A percentile compares a stretch with the other conserved stretches of the same genome.
Evolutionary conservation across 495 filamentous ascomycete genomes (phyloP).

Genomic region (Barbatosphaeria neglecta): DNA sequence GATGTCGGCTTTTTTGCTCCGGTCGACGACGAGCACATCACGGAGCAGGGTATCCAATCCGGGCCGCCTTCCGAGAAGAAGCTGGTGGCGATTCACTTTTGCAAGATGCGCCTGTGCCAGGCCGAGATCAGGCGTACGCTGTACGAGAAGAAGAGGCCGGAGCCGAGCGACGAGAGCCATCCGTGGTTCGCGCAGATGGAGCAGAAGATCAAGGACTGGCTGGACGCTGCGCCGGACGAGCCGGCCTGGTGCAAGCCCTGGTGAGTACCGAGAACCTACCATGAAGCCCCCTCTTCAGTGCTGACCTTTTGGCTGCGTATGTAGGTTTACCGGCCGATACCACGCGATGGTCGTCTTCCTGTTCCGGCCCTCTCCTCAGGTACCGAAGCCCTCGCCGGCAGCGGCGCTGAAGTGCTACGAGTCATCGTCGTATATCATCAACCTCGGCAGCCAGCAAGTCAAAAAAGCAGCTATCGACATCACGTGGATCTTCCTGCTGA

Average conservation of each 20-base stretch:
- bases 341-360: constrained; percentile 79
- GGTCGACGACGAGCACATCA: constrained; percentile 71
- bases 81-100: constrained; percentile 79
- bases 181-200: constrained; percentile 80
- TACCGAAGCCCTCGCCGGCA: constrained; percentile 64
- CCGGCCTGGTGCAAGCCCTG: constrained; percentile 40
- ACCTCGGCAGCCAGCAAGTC: constrained; percentile 66
- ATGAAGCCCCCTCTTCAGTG: too few relatives aligned
- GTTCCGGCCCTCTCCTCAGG: constrained; percentile 77
- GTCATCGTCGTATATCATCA: constrained; percentile 67
- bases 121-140: constrained; percentile 73
- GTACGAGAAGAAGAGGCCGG: constrained; percentile 65
- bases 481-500: constrained; percentile 83
- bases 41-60: constrained; percentile 57
- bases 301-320: too few relatives aligned
- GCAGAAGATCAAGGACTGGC: constrained; percentile 64
- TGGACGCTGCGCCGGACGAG: constrained; percentile 29
- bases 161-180: constrained; percentile 62
- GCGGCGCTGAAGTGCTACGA: constrained; percentile 74
- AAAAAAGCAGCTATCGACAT: constrained; percentile 62
- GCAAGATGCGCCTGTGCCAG: constrained; percentile 80
- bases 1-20: constrained; percentile 72
- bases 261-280: constrained; percentile 22
- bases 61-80: constrained; percentile 65
- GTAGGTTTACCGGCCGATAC: constrained; percentile 63